Evolutionary conservation across 1,284 basidiomycete species (phyloP), one percentile per base, ranked within the genome.

Genomic region (Coniferiporia weirii): DNA sequence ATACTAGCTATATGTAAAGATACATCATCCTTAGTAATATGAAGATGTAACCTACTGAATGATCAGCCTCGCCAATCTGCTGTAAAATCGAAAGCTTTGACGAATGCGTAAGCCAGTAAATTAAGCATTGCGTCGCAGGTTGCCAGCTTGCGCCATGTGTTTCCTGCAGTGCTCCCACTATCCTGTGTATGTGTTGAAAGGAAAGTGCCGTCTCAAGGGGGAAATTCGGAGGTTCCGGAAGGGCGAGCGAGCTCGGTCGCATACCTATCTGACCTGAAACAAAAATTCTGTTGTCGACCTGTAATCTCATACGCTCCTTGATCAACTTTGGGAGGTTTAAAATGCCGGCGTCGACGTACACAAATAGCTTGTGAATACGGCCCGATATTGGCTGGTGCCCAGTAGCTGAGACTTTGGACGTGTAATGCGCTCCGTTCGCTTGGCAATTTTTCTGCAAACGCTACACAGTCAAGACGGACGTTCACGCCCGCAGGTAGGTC

Each of bases 361-460:
- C 80, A 79, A 56, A 98, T 83, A 6, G 93, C 89, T 73, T 99
- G 97, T 0, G 94, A 96, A 72, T 99, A 99, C 1, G 97, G 97
- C 0, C 97, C 97, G 58, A 99, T 99, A 70, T 98, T 99, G 1
- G 97, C 96, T 8, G 97, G 95, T 15, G 96, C 96, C 97, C 97
- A 99, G 71, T 98, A 98, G 69, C 93, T 96, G 56, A 96, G 71
- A 13, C 93, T 84, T 72, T 99, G 97, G 0, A 99, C 95, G 69
- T 99, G 97, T 38, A 99, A 76, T 0, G 90, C 87, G 56, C 83
- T 82, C 36, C 94, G 78, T 34, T 83, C 78, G 8, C 66, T 48
- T 2, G 69, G 57, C 7, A 62, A 67, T 32, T 53, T 66, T 64
- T 77, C 79, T 1, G 74, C 69, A 65, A 80, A 88, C 0, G 92